Evolutionary conservation across 2,329 filamentous ascomycete genomes (phyloP).

Genomic region (Cadophora gregata): DNA sequence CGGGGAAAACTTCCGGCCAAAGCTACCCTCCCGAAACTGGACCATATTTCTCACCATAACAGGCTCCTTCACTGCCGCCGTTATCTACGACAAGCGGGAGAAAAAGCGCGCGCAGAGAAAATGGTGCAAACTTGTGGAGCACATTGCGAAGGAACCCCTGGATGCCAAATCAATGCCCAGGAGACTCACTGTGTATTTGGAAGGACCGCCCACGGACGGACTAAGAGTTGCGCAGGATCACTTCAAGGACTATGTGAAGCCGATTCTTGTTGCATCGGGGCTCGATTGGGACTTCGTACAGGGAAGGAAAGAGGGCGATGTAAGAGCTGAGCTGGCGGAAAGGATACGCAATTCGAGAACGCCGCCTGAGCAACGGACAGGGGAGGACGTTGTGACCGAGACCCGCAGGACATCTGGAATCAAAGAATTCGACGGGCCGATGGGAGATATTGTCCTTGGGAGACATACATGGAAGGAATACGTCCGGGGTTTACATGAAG

Average conservation of each 20-base stretch:
- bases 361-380: slow-evolving; percentile 42
- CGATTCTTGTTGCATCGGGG: slow-evolving; percentile 84
- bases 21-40: slow-evolving; percentile 95
- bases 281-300: slow-evolving; percentile 97
- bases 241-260: slow-evolving; percentile 95
- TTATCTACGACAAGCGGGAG: slow-evolving; percentile 92
- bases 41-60: slow-evolving; percentile 89
- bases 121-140: slow-evolving; percentile 85
- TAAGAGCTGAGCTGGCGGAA: slow-evolving; percentile 85
- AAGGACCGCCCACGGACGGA: slow-evolving; percentile 85
- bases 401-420: slow-evolving; percentile 71
- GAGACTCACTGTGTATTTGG: slow-evolving; percentile 84
- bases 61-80: slow-evolving; percentile 76
- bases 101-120: slow-evolving; percentile 84
- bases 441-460: slow-evolving; percentile 88
- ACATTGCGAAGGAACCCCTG: slow-evolving; percentile 81
- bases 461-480: slow-evolving; percentile 98
- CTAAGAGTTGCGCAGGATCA: slow-evolving; percentile 87
- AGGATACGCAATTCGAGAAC: slow-evolving; percentile 76
- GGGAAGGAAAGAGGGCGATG: slow-evolving; percentile 89
- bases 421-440: slow-evolving; percentile 72
- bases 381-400: slow-evolving; percentile 64
- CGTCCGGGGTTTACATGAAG: slow-evolving; percentile 89
- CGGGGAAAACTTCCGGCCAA: slow-evolving; percentile 75
- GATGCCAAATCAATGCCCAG: slow-evolving; percentile 75